Evolutionary conservation across 345 rosid species (phyloP).

Genomic region (Melaleuca quinquenervia): DNA sequence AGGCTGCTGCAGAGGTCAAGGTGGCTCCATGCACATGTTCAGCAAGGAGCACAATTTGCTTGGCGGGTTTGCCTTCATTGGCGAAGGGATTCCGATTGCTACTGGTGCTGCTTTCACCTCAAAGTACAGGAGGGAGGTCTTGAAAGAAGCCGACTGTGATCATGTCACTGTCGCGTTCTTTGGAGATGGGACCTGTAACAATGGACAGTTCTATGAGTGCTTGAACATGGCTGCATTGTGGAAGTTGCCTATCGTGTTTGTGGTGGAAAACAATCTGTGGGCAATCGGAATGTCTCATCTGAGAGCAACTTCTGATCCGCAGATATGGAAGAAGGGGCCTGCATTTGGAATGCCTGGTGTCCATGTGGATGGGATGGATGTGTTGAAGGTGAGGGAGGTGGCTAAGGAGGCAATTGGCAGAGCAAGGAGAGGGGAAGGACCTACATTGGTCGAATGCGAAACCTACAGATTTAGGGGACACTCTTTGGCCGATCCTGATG

Average conservation of each 20-base stretch:
- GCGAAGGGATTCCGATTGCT: conserved; percentile 54
- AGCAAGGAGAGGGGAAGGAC: conserved; percentile 56
- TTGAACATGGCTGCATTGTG: conserved; percentile 56
- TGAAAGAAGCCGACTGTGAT: conserved; percentile 30
- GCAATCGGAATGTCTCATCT: conserved; percentile 56
- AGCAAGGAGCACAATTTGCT: conserved; percentile 45
- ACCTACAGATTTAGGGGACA: conserved; percentile 59
- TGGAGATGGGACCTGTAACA: conserved; percentile 52
- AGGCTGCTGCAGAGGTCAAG: conserved; percentile 52
- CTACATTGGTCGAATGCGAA: conserved; percentile 54
- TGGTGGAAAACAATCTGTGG: conserved; percentile 62
- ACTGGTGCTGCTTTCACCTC: conserved; percentile 51
- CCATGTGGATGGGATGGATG: conserved; percentile 59
- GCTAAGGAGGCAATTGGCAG: conserved; percentile 41
- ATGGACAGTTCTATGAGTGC: conserved; percentile 61
- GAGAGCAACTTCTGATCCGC: conserved; percentile 56
- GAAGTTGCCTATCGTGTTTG: conserved; percentile 55
- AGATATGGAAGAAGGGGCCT: conserved; percentile 55
- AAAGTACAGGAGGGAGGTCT: conserved; percentile 35
- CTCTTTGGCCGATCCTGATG: conserved; percentile 65
- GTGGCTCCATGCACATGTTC: conserved; percentile 61
- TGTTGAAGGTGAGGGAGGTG: conserved; percentile 49
- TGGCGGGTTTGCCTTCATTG: conserved; percentile 56
- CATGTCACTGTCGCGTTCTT: conserved; percentile 42
- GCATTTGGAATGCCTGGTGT: conserved; percentile 59